These are phyloP conservation scores for Stachybotrys chartarum DNA, from an alignment of 2,329 filamentous ascomycete species.

Conservation along the genomic window DNA sequence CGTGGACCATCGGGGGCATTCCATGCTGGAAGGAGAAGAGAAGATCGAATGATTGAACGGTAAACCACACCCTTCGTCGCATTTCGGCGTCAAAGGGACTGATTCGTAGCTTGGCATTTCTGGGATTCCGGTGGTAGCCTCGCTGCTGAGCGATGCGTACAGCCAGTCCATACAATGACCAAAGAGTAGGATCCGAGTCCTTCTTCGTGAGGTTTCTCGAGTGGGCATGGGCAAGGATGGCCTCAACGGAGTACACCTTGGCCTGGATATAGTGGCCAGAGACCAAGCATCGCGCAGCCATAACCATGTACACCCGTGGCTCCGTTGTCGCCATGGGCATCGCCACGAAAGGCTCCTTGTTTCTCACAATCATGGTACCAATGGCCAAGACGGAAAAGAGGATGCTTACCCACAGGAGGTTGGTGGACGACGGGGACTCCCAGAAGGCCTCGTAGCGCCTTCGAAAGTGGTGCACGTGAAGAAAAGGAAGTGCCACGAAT, in stretches of 20 bases:
- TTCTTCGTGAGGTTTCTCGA: slow-evolving; percentile 32
- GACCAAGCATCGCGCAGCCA: slow-evolving; percentile 38
- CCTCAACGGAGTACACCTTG: slow-evolving; percentile 39
- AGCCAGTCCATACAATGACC: slow-evolving; percentile 39
- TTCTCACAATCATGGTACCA: slow-evolving; percentile 27
- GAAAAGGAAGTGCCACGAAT: slow-evolving; percentile 27
- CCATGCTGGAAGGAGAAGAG: slow-evolving; percentile 46
- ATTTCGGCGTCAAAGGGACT: slow-evolving; percentile 44
- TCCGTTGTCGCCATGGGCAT: slow-evolving; percentile 12
- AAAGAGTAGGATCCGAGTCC: slow-evolving; percentile 36
- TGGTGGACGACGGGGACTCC: slow-evolving; percentile 28
- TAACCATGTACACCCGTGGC: slow-evolving; percentile 23
- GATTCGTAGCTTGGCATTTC: slow-evolving; percentile 29
- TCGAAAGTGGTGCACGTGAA: slow-evolving; percentile 38
- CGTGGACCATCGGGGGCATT: slow-evolving; percentile 40
- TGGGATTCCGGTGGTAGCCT: slow-evolving; percentile 44
- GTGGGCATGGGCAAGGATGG: slow-evolving; percentile 37
- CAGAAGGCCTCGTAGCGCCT: slow-evolving; percentile 42
- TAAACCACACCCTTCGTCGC: slow-evolving; percentile 41
- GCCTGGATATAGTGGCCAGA: slow-evolving; percentile 40
- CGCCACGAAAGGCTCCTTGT: slow-evolving; percentile 13
- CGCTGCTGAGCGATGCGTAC: slow-evolving; percentile 42
- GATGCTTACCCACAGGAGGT: slow-evolving; percentile 43
- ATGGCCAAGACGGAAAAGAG: slow-evolving; percentile 39
- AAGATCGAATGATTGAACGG: slow-evolving; percentile 38